These are phyloP conservation scores for Macrophomina tecta DNA, from an alignment of 2,329 filamentous ascomycete species.

Conservation along the genomic window DNA sequence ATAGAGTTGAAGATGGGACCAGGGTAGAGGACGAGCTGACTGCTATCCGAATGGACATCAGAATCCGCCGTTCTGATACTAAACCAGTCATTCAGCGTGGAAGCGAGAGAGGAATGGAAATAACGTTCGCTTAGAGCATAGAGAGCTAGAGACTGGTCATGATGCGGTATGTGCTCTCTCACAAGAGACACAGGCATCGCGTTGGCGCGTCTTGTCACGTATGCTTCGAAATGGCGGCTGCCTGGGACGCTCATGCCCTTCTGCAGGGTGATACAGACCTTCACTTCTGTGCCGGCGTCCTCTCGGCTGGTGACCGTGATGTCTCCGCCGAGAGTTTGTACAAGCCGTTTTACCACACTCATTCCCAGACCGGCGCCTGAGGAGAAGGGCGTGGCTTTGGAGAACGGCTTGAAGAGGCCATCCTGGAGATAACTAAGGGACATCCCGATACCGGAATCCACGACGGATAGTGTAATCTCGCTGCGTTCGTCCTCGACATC, in stretches of 20 bases:
- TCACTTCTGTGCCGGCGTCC: conserved; percentile 37
- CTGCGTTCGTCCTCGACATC: neutral
- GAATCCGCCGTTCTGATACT: neutral
- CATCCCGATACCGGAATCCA: conserved; percentile 48
- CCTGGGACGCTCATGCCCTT: neutral
- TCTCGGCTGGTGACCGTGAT: conserved; percentile 44
- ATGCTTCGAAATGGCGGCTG: neutral
- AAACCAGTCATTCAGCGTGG: neutral
- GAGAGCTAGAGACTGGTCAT: neutral
- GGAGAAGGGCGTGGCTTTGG: conserved; percentile 45
- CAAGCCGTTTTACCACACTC: conserved; percentile 46
- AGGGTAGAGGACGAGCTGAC: neutral
- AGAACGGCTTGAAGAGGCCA: conserved; percentile 46
- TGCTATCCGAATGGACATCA: neutral
- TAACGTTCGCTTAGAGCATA: neutral
- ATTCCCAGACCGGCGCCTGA: conserved; percentile 47
- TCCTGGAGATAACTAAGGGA: conserved; percentile 45
- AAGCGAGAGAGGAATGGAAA: neutral
- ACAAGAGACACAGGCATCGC: neutral
- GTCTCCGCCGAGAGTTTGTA: conserved; percentile 44
- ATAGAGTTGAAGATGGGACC: neutral
- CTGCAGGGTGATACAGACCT: neutral
- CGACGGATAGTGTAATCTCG: conserved; percentile 38
- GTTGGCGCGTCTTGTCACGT: neutral
- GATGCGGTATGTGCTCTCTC: neutral